Percentiles rank a stretch among this genome's conserved stretches.
Evolutionary conservation across 2,329 filamentous ascomycete genomes (phyloP).

Genomic region (Aspergillus aculeatinus): DNA sequence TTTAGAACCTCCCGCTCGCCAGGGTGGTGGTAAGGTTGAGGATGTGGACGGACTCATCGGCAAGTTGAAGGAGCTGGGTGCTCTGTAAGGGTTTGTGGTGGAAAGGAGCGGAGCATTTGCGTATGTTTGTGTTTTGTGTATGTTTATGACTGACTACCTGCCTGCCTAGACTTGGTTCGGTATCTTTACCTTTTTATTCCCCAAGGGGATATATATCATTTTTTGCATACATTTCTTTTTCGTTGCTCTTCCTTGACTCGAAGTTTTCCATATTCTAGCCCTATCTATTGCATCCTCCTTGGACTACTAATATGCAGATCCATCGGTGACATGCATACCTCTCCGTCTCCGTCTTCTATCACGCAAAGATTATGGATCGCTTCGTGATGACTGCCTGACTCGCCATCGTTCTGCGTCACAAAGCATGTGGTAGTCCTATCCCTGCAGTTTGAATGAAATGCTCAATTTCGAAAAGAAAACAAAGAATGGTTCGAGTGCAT

Average conservation of each 20-base stretch:
- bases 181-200: background rate
- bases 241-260: too few relatives aligned
- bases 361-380: too few relatives aligned
- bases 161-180: constrained; percentile 1
- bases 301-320: background rate
- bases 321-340: too few relatives aligned
- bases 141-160: constrained; percentile 7
- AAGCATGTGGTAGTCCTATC: too few relatives aligned
- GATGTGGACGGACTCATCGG: constrained; percentile 91
- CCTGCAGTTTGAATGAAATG: too few relatives aligned
- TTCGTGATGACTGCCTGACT: too few relatives aligned
- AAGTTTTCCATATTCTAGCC: background rate
- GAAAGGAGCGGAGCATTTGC: background rate
- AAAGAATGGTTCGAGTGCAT: too few relatives aligned
- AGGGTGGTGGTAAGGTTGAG: constrained; percentile 95
- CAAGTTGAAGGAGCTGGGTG: constrained; percentile 95
- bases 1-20: constrained; percentile 76
- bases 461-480: too few relatives aligned
- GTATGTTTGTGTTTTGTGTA: constrained; percentile 6
- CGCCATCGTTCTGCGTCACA: too few relatives aligned
- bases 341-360: too few relatives aligned
- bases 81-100: constrained; percentile 57
- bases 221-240: background rate
- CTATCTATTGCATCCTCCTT: background rate
- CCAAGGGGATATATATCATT: background rate